Percentiles rank a stretch among this genome's conserved stretches.
These are phyloP conservation scores for Aspergillus sergii DNA, from an alignment of 2,329 filamentous ascomycete species.

Conservation along the genomic window DNA sequence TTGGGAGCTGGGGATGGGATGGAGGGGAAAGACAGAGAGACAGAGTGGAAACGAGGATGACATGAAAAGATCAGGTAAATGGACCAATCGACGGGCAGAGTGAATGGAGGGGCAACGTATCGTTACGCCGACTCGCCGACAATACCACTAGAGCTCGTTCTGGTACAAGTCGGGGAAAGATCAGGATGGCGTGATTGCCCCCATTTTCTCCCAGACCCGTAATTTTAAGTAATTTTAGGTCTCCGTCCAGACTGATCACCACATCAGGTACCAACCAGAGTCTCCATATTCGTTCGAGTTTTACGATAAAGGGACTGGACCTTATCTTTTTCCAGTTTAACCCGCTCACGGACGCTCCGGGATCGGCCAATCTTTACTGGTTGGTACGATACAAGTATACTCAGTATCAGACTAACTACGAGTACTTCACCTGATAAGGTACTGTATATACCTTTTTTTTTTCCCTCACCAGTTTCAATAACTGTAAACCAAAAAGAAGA, in stretches of 20 bases:
- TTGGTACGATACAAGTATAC: neutral
- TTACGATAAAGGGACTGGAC: neutral
- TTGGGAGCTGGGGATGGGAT: constrained; percentile 7
- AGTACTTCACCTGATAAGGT: neutral
- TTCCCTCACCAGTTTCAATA: too few relatives aligned
- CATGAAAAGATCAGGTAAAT: constrained; percentile 7
- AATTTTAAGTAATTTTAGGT: constrained; percentile 4
- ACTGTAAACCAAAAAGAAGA: neutral
- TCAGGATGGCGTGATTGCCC: constrained; percentile 9
- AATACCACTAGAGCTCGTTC: neutral
- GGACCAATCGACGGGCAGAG: neutral
- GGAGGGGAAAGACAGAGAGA: constrained; percentile 9
- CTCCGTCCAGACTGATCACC: neutral
- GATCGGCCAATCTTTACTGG: constrained; percentile 6
- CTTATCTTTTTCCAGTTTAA: neutral
- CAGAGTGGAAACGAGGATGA: neutral
- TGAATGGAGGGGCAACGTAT: constrained; percentile 1
- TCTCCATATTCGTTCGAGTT: neutral
- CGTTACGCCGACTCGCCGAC: neutral
- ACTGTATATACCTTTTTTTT: neutral
- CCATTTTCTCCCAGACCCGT: neutral
- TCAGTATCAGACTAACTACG: neutral
- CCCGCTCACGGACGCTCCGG: neutral
- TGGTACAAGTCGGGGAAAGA: neutral
- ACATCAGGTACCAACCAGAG: neutral